Evolutionary conservation across 257 asterid species (phyloP).

Genomic region (Leptodermis oblonga): DNA sequence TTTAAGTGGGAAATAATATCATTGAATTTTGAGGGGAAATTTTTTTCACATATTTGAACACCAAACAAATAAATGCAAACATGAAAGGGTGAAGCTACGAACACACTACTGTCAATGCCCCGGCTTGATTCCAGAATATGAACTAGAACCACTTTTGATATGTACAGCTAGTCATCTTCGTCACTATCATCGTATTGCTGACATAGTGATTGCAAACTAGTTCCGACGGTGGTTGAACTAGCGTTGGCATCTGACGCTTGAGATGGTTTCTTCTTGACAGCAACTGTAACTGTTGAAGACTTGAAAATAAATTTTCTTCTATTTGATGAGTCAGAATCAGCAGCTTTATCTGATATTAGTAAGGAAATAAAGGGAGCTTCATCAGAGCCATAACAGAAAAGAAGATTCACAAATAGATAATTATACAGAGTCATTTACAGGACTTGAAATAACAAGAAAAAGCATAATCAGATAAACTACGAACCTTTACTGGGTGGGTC

Average conservation of each 20-base stretch:
- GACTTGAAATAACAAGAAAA: conserved; percentile 6
- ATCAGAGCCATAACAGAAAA: not conserved
- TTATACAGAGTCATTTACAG: not conserved
- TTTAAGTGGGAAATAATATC: too few relatives aligned
- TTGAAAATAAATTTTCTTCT: conserved; percentile 19
- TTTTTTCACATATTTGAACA: too few relatives aligned
- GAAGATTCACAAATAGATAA: not conserved
- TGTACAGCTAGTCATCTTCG: conserved; percentile 30
- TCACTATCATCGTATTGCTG: conserved; percentile 59
- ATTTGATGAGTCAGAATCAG: not conserved
- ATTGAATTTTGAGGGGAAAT: too few relatives aligned
- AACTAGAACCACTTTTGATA: too few relatives aligned
- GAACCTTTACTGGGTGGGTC: conserved; percentile 28
- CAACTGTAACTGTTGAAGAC: conserved; percentile 35
- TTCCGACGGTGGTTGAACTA: conserved; percentile 12
- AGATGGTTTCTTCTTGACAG: conserved; percentile 43
- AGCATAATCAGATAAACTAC: conserved; percentile 8
- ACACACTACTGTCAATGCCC: too few relatives aligned
- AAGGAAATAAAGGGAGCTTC: not conserved
- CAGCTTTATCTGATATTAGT: conserved; percentile 20
- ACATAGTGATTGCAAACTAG: conserved; percentile 45
- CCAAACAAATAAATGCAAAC: too few relatives aligned
- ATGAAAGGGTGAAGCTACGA: too few relatives aligned
- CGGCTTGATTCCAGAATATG: too few relatives aligned
- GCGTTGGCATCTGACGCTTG: conserved; percentile 19